Evolutionary conservation across 805 yeast species (phyloP), one percentile per base, ranked within the genome.

Genomic region (Starmera quercuum): DNA sequence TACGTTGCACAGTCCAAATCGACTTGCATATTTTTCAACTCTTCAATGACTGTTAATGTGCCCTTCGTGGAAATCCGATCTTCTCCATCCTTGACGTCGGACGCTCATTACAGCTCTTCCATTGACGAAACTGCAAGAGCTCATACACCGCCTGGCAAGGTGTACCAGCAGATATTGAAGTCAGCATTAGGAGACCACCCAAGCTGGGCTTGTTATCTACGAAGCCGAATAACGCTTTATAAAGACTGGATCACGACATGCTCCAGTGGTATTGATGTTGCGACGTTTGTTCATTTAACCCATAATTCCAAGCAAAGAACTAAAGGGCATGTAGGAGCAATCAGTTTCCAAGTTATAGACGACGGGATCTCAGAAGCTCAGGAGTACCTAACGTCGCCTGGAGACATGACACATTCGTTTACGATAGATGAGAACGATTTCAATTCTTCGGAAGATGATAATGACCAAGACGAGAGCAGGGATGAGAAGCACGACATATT

Each of bases 171-270:
- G 27, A 21, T 51, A 4, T 35, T 51, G 20, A 39, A 34, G 1
- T 45, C 52, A 2, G 33, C 45, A 5, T 29, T 51, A 16, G 51
- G 52, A 2, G 44, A 45, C 7, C 39, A 44, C 26, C 41, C 42
- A 6, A 31, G 39, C 1, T 49, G 54, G 53, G 24, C 24, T 11
- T 26, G 38, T 0, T 34, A 32, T 23, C 27, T 51, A 7, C 27
- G 46, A 15, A 46, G 51, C 14, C 27, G 54, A 23, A 20, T 51
- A 5, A 26, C 42, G 33, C 27, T 49, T 5, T 51, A 49, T 28
- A 47, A 35, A 27, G 56, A 51, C 28, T 49, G 49, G 50, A 18
- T 26, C 2, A 4, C 16, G 4, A 36, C 39, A 6, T 16, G 22
- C 4, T 30, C 15, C 3, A 23, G 20, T 3, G n/a, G 13, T 6